A percentile compares a stretch with the other conserved stretches of the same genome.
These are phyloP conservation scores for Solanum chiquidenum DNA, from an alignment of 257 asterid species.

Conservation along the genomic window DNA sequence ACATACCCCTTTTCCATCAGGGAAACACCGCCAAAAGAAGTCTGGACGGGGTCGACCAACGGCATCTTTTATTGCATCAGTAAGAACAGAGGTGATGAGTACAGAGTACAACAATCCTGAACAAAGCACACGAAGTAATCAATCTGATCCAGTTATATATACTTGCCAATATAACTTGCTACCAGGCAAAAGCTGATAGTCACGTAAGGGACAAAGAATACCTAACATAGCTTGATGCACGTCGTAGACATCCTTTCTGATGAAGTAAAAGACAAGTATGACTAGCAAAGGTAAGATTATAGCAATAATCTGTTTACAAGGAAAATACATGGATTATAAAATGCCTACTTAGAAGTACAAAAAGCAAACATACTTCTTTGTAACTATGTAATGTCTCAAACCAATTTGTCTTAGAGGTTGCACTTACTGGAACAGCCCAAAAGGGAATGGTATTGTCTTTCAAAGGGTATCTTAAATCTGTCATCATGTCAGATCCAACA, in stretches of 20 bases:
- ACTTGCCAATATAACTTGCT: background rate
- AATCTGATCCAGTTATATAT: background rate
- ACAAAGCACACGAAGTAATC: background rate
- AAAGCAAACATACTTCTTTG: background rate
- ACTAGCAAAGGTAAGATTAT: constrained; percentile 49
- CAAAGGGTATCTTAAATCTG: constrained; percentile 80
- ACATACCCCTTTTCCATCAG: constrained; percentile 82
- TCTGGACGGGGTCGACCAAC: constrained; percentile 99
- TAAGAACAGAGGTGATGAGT: constrained; percentile 65
- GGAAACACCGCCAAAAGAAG: constrained; percentile 97
- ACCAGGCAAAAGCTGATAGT: background rate
- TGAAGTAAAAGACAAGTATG: constrained; percentile 56
- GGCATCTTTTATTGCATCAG: constrained; percentile 94
- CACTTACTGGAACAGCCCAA: constrained; percentile 87
- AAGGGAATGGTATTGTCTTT: constrained; percentile 72
- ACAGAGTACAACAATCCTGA: constrained; percentile 84
- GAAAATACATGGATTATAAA: constrained; percentile 5
- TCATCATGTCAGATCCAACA: constrained; percentile 87
- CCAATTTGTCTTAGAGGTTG: background rate
- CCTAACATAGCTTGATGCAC: constrained; percentile 83
- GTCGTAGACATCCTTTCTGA: constrained; percentile 67
- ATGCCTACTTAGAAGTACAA: background rate
- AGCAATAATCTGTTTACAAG: constrained; percentile 53
- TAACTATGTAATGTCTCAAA: background rate
- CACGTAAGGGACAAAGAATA: constrained; percentile 20